Evolutionary conservation across 163 green algal species (phyloP).

Genomic region (Picocystis sp.): DNA sequence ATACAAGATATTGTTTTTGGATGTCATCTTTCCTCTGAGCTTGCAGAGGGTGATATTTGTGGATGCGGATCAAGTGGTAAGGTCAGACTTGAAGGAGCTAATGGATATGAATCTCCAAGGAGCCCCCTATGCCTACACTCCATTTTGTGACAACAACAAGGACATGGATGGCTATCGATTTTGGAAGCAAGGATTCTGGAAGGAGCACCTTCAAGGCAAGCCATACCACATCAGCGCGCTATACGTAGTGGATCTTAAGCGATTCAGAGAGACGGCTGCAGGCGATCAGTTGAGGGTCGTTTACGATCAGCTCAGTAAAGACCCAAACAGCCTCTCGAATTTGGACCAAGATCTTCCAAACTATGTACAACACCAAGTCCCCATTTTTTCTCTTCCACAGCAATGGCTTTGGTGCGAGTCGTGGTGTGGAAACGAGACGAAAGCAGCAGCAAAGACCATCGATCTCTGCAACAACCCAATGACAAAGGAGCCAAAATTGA

Average conservation of each 20-base stretch:
- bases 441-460: slow-evolving; percentile 82
- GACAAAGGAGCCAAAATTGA: slow-evolving; percentile 94
- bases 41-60: slow-evolving; percentile 84
- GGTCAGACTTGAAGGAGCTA: slow-evolving; percentile 60
- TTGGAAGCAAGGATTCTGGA: slow-evolving; percentile 91
- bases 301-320: slow-evolving; percentile 84
- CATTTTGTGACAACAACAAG: slow-evolving; percentile 95
- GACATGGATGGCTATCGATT: slow-evolving; percentile 96
- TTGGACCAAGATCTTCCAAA: slow-evolving; percentile 91
- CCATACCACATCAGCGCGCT: slow-evolving; percentile 97
- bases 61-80: slow-evolving; percentile 80
- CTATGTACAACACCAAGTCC: slow-evolving; percentile 79
- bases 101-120: slow-evolving; percentile 44
- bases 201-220: slow-evolving; percentile 44
- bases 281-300: slow-evolving; percentile 70
- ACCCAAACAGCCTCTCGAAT: slow-evolving; percentile 91
- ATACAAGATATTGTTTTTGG: slow-evolving; percentile 98
- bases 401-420: slow-evolving; percentile 93
- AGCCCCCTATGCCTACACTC: slow-evolving; percentile 81
- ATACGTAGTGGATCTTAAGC: slow-evolving; percentile 88
- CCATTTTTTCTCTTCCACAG: slow-evolving; percentile 79
- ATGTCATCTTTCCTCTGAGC: slow-evolving; percentile 88
- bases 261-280: slow-evolving; percentile 50
- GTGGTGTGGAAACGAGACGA: slow-evolving; percentile 73
- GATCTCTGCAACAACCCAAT: slow-evolving; percentile 99